A percentile compares a stretch with the other conserved stretches of the same genome.
These are phyloP conservation scores for Triticum monococcum DNA, from an alignment of 176 grass and related monocot genomes.

Conservation along the genomic window DNA sequence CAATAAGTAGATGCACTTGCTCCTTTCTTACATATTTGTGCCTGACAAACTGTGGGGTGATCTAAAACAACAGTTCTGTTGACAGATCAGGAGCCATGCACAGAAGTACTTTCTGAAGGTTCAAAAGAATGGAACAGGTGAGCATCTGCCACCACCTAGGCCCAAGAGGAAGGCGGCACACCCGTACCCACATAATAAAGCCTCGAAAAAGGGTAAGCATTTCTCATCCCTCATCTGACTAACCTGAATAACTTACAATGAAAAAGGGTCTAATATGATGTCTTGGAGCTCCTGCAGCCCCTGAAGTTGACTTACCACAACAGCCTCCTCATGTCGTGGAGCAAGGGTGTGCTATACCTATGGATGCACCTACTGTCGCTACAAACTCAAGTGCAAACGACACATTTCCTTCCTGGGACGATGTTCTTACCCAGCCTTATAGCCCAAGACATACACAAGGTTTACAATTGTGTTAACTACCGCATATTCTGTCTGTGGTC, in stretches of 20 bases:
- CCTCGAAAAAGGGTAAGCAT: constrained; percentile 54
- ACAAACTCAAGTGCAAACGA: constrained; percentile 31
- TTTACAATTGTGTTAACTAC: constrained; percentile 23
- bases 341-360: constrained; percentile 33
- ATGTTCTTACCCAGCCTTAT: constrained; percentile 34
- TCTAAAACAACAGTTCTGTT: constrained; percentile 43
- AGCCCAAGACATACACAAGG: constrained; percentile 43
- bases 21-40: background rate
- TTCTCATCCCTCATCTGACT: background rate
- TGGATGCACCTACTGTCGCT: constrained; percentile 31
- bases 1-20: background rate
- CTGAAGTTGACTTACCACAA: constrained; percentile 27
- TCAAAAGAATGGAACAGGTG: constrained; percentile 73
- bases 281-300: constrained; percentile 1
- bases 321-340: constrained; percentile 51
- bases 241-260: background rate
- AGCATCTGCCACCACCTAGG: constrained; percentile 89
- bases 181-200: constrained; percentile 97
- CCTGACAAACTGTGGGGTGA: constrained; percentile 7
- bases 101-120: constrained; percentile 97
- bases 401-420: constrained; percentile 30
- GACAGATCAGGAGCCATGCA: constrained; percentile 94
- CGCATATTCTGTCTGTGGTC: background rate
- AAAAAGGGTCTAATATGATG: background rate
- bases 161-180: constrained; percentile 89